Base-by-base conservation (phyloP, 306 rosid species). In the Gastrolobium bilobum region DNA sequence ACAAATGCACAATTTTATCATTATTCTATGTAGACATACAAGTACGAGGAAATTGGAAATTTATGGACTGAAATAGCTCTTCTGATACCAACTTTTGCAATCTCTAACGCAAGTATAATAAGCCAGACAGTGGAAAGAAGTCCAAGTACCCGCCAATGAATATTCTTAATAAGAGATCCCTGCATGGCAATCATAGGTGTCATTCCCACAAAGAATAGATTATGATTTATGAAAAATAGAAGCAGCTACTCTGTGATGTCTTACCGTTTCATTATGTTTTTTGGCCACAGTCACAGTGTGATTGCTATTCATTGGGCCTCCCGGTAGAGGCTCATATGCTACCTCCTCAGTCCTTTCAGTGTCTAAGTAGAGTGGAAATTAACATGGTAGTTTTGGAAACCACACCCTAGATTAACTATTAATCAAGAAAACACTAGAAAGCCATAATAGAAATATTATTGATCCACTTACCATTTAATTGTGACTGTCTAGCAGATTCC, bases 101-200 rank as follows among this genome's bases (percentile, higher is more conserved):
- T 75, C 62, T 81, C 51, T 7, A 42, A 29, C 1, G 11, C 53
- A 20, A 86, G 62, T 71, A 54, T 79, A 31, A 70, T 20, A 59
- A 79, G 38, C 94, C 92, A 90, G 34, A 88, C 94, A 70, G 54
- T 63, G 60, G 79, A 30, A 48, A 88, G 89, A 65, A 86, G 7
- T 47, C 73, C 72, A 48, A 83, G 34, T 70, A 79, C 89, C 68
- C 83, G 85, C 94, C 91, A 90, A 51, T 74, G 52, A 63, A 84
- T 66, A 79, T 81, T 86, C 53, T 53, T 73, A 4, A 72, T 0
- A 8, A 73, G 4, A 10, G 90, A 67, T 26, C 46, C 80, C 94
- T 90, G 89, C 79, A 82, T 61, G 71, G 38, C 44, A 40, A 34
- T 56, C 4, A 37, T 51, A 63, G 37, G 8, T 35, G 50, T 35